A percentile compares a stretch with the other conserved stretches of the same genome.
Conservation (phyloP, 148 eudicot genomes). For the Camellia japonica region DNA sequence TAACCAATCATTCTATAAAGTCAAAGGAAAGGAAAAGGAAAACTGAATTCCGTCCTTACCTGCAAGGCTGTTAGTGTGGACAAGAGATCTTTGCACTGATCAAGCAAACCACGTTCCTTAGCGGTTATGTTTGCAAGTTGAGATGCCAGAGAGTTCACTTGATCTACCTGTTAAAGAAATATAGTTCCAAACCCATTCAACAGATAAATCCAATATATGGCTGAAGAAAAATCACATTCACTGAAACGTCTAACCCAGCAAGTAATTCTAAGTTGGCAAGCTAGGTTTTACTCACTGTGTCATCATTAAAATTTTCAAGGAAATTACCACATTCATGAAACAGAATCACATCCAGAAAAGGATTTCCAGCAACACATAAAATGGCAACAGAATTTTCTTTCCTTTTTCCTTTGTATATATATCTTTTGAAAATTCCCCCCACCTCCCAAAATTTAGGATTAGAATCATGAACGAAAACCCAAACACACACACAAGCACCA, state of each 20-base stretch:
- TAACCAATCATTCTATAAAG: no score
- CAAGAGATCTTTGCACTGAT: conserved; percentile 58
- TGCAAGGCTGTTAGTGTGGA: conserved; percentile 57
- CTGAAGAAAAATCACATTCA: not conserved
- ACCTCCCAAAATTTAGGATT: not conserved
- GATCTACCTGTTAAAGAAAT: conserved; percentile 52
- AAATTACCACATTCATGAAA: not conserved
- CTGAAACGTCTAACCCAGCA: not conserved
- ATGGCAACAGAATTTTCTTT: not conserved
- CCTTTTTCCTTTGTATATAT: not conserved
- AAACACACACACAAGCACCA: not conserved
- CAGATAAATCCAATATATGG: not conserved
- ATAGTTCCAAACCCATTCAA: not conserved
- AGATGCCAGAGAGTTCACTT: conserved; percentile 42
- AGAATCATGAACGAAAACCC: not conserved
- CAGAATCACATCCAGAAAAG: not conserved
- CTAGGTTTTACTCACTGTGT: not conserved
- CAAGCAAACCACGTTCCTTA: conserved; percentile 51
- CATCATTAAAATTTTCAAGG: not conserved
- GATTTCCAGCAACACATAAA: not conserved
- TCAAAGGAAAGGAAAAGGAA: not conserved
- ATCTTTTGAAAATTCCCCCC: not conserved
- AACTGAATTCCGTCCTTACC: conserved; percentile 38
- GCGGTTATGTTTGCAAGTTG: conserved; percentile 50
- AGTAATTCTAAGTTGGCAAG: not conserved